phyloP scores from a whole-genome alignment of 768 basidiomycete genomes.

The Cyathus striatus region DNA sequence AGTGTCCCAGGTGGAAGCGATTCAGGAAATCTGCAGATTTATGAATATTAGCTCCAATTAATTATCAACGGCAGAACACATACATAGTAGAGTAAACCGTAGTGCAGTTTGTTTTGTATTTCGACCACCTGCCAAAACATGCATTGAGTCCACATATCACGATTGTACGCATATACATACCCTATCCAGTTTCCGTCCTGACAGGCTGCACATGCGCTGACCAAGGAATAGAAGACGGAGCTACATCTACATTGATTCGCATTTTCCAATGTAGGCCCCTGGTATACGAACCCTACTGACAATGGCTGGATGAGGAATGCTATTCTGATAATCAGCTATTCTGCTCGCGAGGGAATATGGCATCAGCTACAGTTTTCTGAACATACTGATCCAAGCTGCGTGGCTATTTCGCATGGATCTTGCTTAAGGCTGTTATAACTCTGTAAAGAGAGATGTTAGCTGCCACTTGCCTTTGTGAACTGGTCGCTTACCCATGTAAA shows the following conservation, averaged over 20 bases:
- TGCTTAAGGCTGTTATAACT: slow-evolving; percentile 31
- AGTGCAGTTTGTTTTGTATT: slow-evolving; percentile 43
- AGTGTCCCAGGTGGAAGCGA: slow-evolving; percentile 34
- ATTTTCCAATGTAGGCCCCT: slow-evolving; percentile 24
- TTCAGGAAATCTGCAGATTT: slow-evolving; percentile 22
- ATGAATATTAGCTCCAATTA: too few species aligned
- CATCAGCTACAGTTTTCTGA: too few species aligned
- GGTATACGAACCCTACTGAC: slow-evolving; percentile 22
- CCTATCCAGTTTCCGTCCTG: slow-evolving; percentile 28
- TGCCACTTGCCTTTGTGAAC: too few species aligned
- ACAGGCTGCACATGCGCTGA: slow-evolving; percentile 47
- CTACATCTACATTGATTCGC: slow-evolving; percentile 46
- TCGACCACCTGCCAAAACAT: background rate
- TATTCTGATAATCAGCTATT: slow-evolving; percentile 13
- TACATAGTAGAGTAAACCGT: slow-evolving; percentile 28
- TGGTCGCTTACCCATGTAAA: background rate
- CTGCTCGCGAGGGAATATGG: background rate
- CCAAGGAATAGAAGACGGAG: slow-evolving; percentile 46
- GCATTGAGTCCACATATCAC: too few species aligned
- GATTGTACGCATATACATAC: slow-evolving; percentile 32
- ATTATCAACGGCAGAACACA: too few species aligned
- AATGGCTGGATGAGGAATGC: slow-evolving; percentile 31
- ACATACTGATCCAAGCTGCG: slow-evolving; percentile 36
- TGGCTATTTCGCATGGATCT: slow-evolving; percentile 40
- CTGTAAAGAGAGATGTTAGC: slow-evolving; percentile 19